Evolutionary conservation across 169 alveolate species (phyloP), one percentile per base, ranked within the genome.

Genomic region (Plasmodium gaboni): DNA sequence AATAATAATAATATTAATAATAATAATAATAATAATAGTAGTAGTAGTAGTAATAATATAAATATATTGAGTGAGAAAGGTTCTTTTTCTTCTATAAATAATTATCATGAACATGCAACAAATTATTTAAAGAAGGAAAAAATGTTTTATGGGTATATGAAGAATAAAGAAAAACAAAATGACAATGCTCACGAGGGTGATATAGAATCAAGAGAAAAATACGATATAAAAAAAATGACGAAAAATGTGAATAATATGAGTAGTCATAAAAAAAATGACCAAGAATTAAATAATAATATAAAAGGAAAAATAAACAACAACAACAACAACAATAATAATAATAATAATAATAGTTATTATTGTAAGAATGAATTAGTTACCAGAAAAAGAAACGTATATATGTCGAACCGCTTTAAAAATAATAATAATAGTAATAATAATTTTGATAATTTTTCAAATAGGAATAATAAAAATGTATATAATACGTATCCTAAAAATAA

Each of bases 131-230:
- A 38, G 9, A 71, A 71, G 38, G 60, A 51, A 13, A 73, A 55
- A 55, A 8, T 60, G n/a, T 53, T 55, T 73, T 55, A 28, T 53
- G 72, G 26, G 28, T 44, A 48, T 17, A 22, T 17, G 24, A 32
- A 73, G 55, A 55, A 73, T 73, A 73, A 57, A 24, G 44, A 55
- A 53, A 73, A 17, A 38, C 46, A 5, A 38, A 38, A 38, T 32
- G 38, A 73, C 17, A 17, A 53, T 53, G 28, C 65, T 42, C 61
- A 55, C 72, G n/a, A 32, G 5, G 46, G 46, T 38, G 9, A 38
- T 38, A 38, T 38, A 38, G 46, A 38, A 38, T 61, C 10, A 28
- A 63, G 55, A 22, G 65, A 73, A 24, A 2, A 73, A 44, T 55
- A 53, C 13, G 9, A 44, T 7, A 42, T 53, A 32, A 15, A 17